A percentile compares a stretch with the other conserved stretches of the same genome.
These are phyloP conservation scores for Sporodiniella umbellata DNA, from an alignment of 371 early-diverging fungal genomes.

Conservation along the genomic window DNA sequence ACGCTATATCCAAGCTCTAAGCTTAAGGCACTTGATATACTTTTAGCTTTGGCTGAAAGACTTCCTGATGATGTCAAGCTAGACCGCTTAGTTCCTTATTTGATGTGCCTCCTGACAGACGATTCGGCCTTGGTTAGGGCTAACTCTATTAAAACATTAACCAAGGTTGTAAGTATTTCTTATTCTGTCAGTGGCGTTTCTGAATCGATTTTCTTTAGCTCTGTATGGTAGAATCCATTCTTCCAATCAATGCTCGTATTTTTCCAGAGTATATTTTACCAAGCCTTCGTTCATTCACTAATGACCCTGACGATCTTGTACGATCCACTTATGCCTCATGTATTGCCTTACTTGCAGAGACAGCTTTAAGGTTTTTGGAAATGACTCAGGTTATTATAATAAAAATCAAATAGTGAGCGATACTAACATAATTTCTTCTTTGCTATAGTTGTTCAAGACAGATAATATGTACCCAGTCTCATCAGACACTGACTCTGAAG, in stretches of 20 bases:
- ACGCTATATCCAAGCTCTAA: conserved; percentile 70
- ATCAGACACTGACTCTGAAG: conserved; percentile 58
- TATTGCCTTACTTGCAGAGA: conserved; percentile 77
- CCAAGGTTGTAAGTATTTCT: conserved; percentile 78
- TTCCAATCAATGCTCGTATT: conserved; percentile 79
- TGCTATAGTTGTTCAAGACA: conserved; percentile 52
- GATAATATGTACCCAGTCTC: conserved; percentile 46
- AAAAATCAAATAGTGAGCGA: no score
- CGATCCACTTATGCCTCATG: conserved; percentile 80
- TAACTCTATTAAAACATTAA: conserved; percentile 69
- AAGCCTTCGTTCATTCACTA: conserved; percentile 61
- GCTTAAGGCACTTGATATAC: conserved; percentile 73
- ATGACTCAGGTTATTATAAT: conserved; percentile 67
- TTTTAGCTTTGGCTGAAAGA: conserved; percentile 65
- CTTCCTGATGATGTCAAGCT: conserved; percentile 73
- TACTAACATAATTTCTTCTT: background rate
- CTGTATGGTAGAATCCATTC: conserved; percentile 70
- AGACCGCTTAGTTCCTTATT: conserved; percentile 83
- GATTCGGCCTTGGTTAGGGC: conserved; percentile 70
- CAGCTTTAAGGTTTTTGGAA: conserved; percentile 71
- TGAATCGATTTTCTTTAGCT: conserved; percentile 53
- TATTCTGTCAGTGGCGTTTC: no score
- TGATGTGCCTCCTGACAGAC: conserved; percentile 71
- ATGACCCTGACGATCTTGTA: conserved; percentile 76
- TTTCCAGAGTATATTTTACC: conserved; percentile 91